phyloP scores from a whole-genome alignment of 2,329 filamentous ascomycete genomes.

The Sclerotinia glacialis region DNA sequence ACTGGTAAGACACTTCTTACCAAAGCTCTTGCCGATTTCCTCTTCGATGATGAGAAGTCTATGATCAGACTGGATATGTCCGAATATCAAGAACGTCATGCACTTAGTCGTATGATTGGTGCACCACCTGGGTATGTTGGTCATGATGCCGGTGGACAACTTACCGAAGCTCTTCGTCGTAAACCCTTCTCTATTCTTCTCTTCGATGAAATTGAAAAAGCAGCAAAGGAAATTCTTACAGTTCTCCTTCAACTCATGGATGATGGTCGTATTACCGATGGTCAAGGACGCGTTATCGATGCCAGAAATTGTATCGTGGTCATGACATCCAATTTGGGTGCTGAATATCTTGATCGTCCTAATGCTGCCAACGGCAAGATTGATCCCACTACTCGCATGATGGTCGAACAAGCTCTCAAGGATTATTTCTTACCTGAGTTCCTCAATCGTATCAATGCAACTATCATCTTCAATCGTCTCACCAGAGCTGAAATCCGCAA shows the following conservation, averaged over 20 bases:
- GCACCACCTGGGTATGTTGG: conserved; percentile 96
- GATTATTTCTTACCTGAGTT: conserved; percentile 98
- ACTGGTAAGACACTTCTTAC: conserved; percentile 97
- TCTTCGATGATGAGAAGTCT: conserved; percentile 93
- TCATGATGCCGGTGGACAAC: conserved; percentile 90
- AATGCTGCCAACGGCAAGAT: conserved; percentile 78
- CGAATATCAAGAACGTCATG: conserved; percentile 96
- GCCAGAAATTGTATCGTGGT: conserved; percentile 98
- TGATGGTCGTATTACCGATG: conserved; percentile 96
- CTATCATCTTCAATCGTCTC: conserved; percentile 97
- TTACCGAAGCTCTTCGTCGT: conserved; percentile 90
- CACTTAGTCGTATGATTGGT: conserved; percentile 95
- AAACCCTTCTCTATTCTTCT: conserved; percentile 96
- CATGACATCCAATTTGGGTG: conserved; percentile 97
- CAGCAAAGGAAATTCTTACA: conserved; percentile 94
- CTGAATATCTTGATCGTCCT: conserved; percentile 84
- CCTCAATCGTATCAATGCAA: conserved; percentile 94
- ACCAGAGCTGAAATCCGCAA: conserved; percentile 85
- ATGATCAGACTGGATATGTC: conserved; percentile 99
- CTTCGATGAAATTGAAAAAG: conserved; percentile 98
- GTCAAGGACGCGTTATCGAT: conserved; percentile 91
- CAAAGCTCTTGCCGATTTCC: conserved; percentile 94
- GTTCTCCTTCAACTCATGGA: conserved; percentile 99
- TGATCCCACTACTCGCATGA: conserved; percentile 77
- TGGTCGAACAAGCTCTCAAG: conserved; percentile 87